Conservation (phyloP, 2,329 filamentous ascomycete species). For the Dactylella cylindrospora region DNA sequence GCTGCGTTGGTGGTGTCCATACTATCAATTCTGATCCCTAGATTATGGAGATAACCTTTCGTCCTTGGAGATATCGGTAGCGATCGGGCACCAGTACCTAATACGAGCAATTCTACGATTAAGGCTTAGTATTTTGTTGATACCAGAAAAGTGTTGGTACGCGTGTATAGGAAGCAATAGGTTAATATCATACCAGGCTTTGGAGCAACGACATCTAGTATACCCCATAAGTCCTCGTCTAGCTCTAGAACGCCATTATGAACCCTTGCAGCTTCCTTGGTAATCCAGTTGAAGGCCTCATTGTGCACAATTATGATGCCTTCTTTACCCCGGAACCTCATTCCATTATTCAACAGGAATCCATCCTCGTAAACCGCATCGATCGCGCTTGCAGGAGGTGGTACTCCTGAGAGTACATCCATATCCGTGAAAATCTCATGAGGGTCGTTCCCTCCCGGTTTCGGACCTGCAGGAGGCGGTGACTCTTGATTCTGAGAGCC, state of each 20-base stretch:
- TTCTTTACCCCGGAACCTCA: constrained; percentile 67
- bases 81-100: constrained; percentile 79
- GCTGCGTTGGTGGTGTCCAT: constrained; percentile 92
- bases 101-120: constrained; percentile 77
- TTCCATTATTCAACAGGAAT: constrained; percentile 81
- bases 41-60: constrained; percentile 67
- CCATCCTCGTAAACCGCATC: constrained; percentile 80
- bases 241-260: constrained; percentile 82
- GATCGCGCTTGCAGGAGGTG: constrained; percentile 76
- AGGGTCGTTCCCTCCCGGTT: constrained; percentile 39
- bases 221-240: constrained; percentile 67
- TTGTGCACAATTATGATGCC: constrained; percentile 80
- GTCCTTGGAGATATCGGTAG: constrained; percentile 75
- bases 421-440: constrained; percentile 63
- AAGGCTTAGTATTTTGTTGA: too few species aligned
- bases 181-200: constrained; percentile 76
- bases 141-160: too few species aligned
- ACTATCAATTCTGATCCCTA: constrained; percentile 84
- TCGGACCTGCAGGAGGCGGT: constrained; percentile 27
- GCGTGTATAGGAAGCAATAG: too few species aligned
- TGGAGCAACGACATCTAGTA: constrained; percentile 79
- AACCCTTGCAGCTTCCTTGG: constrained; percentile 51
- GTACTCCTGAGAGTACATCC: constrained; percentile 75
- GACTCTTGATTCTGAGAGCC: constrained; percentile 14
- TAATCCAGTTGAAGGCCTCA: constrained; percentile 83